These are phyloP conservation scores for Xylaria castorea DNA, from an alignment of 495 filamentous ascomycete species.

Conservation along the genomic window DNA sequence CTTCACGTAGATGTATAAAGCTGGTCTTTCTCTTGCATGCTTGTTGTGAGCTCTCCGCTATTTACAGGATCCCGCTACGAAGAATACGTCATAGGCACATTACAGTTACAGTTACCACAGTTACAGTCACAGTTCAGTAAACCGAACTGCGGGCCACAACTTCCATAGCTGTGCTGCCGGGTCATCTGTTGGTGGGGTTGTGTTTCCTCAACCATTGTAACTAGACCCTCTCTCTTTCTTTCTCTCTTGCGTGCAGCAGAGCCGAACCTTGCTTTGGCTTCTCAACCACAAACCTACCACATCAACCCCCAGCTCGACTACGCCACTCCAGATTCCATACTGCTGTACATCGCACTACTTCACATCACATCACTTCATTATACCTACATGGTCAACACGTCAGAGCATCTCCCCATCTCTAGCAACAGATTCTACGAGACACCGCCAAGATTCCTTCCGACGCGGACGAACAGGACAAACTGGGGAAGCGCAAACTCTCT, in stretches of 20 bases:
- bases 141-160: neutral
- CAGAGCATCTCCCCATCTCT: neutral
- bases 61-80: neutral
- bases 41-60: neutral
- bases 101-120: neutral
- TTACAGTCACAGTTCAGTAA: neutral
- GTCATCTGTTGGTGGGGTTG: conserved; percentile 12
- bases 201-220: neutral
- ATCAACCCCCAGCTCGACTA: neutral
- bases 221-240: neutral
- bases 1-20: neutral
- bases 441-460: conserved; percentile 24
- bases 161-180: neutral
- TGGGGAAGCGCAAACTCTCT: conserved; percentile 87
- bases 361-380: too few relatives aligned
- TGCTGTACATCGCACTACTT: neutral
- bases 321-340: neutral
- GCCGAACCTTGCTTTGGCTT: neutral
- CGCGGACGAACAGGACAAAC: conserved; percentile 42
- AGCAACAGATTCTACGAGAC: conserved; percentile 11
- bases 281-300: neutral
- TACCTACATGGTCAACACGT: neutral
- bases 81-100: conserved; percentile 21
- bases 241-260: neutral
- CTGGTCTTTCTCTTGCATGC: conserved; percentile 1